Evolutionary conservation across 306 rosid genomes (phyloP).

Genomic region (Quercus mongolica): DNA sequence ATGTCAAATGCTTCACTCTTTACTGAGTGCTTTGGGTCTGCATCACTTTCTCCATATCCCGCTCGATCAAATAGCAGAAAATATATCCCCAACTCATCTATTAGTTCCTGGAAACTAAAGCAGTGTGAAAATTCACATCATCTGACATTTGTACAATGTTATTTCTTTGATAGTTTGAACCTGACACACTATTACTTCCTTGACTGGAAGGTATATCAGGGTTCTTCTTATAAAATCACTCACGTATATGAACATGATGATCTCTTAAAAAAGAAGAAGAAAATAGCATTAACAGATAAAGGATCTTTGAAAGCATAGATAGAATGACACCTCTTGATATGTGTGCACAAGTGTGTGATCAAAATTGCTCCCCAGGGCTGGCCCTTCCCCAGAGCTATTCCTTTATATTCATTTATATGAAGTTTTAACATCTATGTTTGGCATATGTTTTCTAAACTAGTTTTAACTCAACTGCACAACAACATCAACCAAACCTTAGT

Average conservation of each 20-base stretch:
- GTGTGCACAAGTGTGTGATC: background rate
- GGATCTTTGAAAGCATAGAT: background rate
- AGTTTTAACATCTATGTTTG: background rate
- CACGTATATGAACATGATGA: background rate
- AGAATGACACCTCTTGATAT: background rate
- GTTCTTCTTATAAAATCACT: conserved; percentile 4
- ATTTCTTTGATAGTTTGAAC: background rate
- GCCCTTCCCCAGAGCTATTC: background rate
- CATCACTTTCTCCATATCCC: conserved; percentile 95
- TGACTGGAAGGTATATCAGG: background rate
- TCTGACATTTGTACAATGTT: background rate
- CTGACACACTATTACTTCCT: background rate
- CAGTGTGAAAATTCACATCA: conserved; percentile 31
- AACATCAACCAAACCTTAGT: background rate
- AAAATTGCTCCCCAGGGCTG: background rate
- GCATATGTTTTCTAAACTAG: background rate
- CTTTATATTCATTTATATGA: background rate
- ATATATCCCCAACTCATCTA: conserved; percentile 70
- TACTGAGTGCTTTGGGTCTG: conserved; percentile 65
- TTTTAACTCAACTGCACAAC: background rate
- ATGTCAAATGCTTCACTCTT: conserved; percentile 83
- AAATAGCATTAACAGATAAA: background rate
- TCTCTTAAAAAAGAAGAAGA: background rate
- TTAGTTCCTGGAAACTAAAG: conserved; percentile 62
- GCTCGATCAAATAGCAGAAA: conserved; percentile 79